A percentile compares a stretch with the other conserved stretches of the same genome.
Conservation (phyloP, 257 asterid genomes). For the Nicotiana knightiana region DNA sequence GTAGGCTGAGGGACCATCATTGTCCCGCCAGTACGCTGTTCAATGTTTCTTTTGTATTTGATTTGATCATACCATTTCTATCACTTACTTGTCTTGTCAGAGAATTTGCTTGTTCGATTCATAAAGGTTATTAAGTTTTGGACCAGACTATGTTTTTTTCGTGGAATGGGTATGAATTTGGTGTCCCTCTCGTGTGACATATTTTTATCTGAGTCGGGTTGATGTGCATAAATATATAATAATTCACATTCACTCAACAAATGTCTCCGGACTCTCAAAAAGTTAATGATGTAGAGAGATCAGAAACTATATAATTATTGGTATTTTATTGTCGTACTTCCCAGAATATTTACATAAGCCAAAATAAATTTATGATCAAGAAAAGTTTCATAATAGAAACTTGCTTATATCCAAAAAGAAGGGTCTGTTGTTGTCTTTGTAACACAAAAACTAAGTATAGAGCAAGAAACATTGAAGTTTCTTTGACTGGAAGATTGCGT, state of each 20-base stretch:
- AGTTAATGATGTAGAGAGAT: too few relatives aligned
- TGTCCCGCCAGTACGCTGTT: not conserved
- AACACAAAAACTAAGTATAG: not conserved
- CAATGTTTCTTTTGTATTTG: not conserved
- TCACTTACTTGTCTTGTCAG: not conserved
- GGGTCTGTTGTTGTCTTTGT: not conserved
- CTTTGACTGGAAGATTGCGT: too few relatives aligned
- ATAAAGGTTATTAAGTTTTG: not conserved
- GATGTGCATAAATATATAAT: too few relatives aligned
- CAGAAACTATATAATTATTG: too few relatives aligned
- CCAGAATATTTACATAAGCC: too few relatives aligned
- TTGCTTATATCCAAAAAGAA: not conserved
- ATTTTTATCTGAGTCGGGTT: too few relatives aligned
- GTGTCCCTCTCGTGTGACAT: not conserved
- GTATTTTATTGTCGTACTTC: too few relatives aligned
- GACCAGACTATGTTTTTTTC: not conserved
- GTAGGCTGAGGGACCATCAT: conserved; percentile 1
- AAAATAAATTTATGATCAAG: not conserved
- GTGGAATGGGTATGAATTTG: not conserved
- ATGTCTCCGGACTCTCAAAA: too few relatives aligned
- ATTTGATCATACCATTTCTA: not conserved
- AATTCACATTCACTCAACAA: too few relatives aligned
- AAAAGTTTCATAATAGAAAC: not conserved
- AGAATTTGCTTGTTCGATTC: not conserved
- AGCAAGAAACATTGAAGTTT: not conserved